Evolutionary conservation across 805 yeast genomes (phyloP).

Genomic region (Naumovozyma baii): DNA sequence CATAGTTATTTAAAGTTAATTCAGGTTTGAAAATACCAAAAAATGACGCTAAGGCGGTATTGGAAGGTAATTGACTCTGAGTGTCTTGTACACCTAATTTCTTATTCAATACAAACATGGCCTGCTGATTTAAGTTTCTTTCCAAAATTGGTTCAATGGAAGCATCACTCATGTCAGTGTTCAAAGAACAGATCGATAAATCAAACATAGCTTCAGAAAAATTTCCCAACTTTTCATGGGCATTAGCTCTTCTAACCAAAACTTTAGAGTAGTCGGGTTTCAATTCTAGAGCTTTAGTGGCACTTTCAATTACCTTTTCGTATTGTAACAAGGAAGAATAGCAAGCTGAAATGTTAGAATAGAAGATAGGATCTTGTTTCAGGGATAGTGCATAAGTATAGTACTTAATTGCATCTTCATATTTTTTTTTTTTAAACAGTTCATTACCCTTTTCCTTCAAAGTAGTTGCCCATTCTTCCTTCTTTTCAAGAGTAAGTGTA

Average conservation of each 20-base stretch:
- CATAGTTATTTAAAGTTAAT: constrained; percentile 37
- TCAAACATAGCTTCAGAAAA: constrained; percentile 83
- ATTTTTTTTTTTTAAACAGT: constrained; percentile 59
- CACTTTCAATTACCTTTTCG: constrained; percentile 77
- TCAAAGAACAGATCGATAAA: constrained; percentile 74
- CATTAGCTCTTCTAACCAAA: constrained; percentile 81
- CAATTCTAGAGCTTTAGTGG: constrained; percentile 71
- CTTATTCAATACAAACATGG: constrained; percentile 60
- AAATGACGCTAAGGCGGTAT: constrained; percentile 73
- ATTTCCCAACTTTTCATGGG: constrained; percentile 70
- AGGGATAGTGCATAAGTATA: constrained; percentile 69
- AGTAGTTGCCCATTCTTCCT: constrained; percentile 55
- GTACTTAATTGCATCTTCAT: constrained; percentile 60
- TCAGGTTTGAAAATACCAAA: constrained; percentile 69
- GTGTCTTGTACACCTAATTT: constrained; percentile 35
- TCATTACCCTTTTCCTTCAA: constrained; percentile 85
- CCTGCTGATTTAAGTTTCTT: constrained; percentile 68
- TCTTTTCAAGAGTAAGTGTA: constrained; percentile 40
- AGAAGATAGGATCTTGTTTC: constrained; percentile 75
- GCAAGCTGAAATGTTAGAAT: constrained; percentile 93
- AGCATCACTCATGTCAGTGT: constrained; percentile 71
- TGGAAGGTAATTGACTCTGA: constrained; percentile 55
- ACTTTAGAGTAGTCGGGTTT: constrained; percentile 88
- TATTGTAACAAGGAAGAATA: constrained; percentile 69
- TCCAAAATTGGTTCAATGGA: constrained; percentile 72